Base-by-base conservation (phyloP, 106 monocot species). In the Dioscorea alata region DNA sequence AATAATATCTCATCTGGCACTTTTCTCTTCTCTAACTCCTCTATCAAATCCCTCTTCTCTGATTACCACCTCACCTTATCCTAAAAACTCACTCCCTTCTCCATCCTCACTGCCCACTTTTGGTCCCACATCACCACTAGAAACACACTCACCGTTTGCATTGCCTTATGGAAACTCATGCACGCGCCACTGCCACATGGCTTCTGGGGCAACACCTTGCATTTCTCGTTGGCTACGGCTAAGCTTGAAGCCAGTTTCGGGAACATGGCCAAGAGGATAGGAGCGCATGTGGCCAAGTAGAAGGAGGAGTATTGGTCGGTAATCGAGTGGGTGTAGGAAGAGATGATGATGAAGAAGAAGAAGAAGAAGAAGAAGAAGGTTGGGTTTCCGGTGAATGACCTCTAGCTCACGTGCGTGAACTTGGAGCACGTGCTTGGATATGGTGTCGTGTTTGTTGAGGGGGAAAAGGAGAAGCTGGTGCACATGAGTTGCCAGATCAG, bases 131-230 rank as follows among this genome's bases (percentile, higher is more conserved):
- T 87, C 53, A 35, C 57, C 13, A 18, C 4, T 73, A 18, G 59
- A 24, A 13, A 23, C 17, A 7, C 17, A 25, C 59, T 96, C 53
- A 78, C 82, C 10, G 8, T 96, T 18, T 69, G 72, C 63, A 42
- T 84, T 14, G 95, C 91, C 52, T 86, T 88, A 69, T 75, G 95
- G 15, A 86, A 88, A 82, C 69, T 68, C 8, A 73, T 96, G 88
- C 51, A 79, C 51, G 91, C 95, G 54, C 88, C 95, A 15, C 84
- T 96, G 4, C 95, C 95, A 9, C 62, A 80, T 59, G 95, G 95
- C 8, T 96, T 79, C 74, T 88, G 82, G 66, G 95, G 95, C 60
- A 96, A 84, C 71, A 86, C 95, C 9, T 21, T 84, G 60, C 86
- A 91, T 73, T 89, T 91, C 77, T 83, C 83, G 48, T 35, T 33